Evolutionary conservation across 768 basidiomycete genomes (phyloP).

Genomic region (Suillus alpinus): DNA sequence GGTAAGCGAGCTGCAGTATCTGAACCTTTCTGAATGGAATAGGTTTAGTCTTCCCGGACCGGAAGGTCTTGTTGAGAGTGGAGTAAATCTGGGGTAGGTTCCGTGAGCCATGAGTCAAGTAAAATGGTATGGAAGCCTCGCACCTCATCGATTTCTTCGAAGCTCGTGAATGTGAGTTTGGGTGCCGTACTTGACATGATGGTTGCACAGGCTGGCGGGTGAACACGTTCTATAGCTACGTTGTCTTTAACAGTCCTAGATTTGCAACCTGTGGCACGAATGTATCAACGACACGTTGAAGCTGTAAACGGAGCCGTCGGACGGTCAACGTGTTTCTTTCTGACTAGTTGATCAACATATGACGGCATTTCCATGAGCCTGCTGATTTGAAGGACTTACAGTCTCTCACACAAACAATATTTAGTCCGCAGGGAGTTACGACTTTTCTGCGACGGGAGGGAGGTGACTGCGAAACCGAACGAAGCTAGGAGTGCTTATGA

Average conservation of each 20-base stretch:
- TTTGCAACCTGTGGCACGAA: neutral
- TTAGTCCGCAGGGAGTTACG: neutral
- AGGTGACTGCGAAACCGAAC: neutral
- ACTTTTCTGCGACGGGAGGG: neutral
- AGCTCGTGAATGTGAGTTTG: conserved; percentile 43
- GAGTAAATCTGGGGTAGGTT: conserved; percentile 47
- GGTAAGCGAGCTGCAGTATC: conserved; percentile 69
- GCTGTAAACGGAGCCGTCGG: too few relatives aligned
- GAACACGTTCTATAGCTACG: neutral
- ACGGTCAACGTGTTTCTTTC: too few relatives aligned
- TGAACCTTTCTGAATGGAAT: conserved; percentile 72
- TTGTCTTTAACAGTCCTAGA: neutral
- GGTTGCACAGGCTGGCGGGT: neutral
- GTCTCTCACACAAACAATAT: neutral
- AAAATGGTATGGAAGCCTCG: conserved; percentile 1
- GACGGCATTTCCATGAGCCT: neutral
- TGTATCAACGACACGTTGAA: neutral
- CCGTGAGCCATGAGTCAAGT: neutral
- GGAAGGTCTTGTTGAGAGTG: conserved; percentile 55
- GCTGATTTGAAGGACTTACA: neutral
- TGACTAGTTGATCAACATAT: neutral
- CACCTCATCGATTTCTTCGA: conserved; percentile 54
- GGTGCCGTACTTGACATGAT: conserved; percentile 24
- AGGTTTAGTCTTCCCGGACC: conserved; percentile 60
- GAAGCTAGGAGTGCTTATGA: neutral